phyloP scores from a whole-genome alignment of 345 rosid genomes.

The Triadica sebifera region DNA sequence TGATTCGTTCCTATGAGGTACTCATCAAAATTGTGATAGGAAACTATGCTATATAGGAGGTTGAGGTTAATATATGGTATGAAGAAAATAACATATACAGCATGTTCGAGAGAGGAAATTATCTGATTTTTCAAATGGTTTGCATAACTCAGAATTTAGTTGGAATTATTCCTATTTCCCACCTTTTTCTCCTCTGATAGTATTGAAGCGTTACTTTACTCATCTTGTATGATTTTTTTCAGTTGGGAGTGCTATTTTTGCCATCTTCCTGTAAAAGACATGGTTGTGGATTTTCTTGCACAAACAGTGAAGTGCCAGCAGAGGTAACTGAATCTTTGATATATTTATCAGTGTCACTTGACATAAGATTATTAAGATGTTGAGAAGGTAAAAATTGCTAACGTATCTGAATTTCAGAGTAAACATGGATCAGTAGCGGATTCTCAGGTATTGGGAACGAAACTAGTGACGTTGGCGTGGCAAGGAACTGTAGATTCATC shows the following conservation, averaged over 20 bases:
- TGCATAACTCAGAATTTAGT: background rate
- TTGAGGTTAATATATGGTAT: background rate
- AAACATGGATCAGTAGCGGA: constrained; percentile 13
- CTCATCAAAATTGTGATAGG: background rate
- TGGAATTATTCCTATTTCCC: background rate
- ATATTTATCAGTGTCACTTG: background rate
- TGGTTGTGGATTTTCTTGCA: constrained; percentile 60
- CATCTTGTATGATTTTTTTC: constrained; percentile 6
- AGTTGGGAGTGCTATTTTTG: constrained; percentile 87
- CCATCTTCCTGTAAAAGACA: constrained; percentile 37
- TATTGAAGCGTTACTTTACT: background rate
- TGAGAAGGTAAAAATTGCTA: no score
- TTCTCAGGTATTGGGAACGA: constrained; percentile 32
- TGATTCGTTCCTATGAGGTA: constrained; percentile 97
- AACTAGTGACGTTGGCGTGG: constrained; percentile 68
- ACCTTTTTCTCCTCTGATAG: background rate
- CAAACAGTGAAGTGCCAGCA: constrained; percentile 24
- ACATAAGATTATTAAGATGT: background rate
- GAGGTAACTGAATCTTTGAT: background rate
- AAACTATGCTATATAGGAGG: background rate
- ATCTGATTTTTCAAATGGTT: background rate
- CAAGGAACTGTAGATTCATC: constrained; percentile 39
- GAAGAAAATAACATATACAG: background rate
- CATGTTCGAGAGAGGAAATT: background rate
- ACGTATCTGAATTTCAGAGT: constrained; percentile 21